Evolutionary conservation across 441 rosid genomes (phyloP).

Genomic region (Syzygium malaccense): DNA sequence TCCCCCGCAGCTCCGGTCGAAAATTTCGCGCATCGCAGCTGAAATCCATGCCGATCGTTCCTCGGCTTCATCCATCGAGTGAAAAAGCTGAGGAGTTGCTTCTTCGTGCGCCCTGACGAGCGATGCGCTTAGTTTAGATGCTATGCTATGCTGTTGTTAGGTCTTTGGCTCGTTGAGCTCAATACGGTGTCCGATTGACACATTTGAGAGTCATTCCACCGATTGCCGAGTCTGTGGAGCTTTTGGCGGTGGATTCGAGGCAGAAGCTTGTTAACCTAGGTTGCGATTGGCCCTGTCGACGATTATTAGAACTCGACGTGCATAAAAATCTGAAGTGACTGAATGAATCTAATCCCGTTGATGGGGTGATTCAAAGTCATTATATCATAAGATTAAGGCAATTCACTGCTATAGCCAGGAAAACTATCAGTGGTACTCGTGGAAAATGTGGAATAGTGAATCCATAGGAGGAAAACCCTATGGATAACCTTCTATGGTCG

Average conservation of each 20-base stretch:
- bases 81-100: neutral
- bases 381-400: accelerated
- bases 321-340: neutral
- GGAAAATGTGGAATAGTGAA: neutral
- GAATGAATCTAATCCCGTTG: neutral
- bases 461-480: neutral
- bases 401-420: neutral
- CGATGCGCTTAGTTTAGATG: neutral
- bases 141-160: neutral
- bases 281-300: neutral
- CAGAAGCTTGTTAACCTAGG: neutral
- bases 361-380: neutral
- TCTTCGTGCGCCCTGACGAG: neutral
- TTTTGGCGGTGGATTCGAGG: neutral
- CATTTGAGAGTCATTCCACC: neutral
- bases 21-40: neutral
- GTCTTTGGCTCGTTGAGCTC: neutral
- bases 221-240: neutral
- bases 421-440: accelerated
- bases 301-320: too few species aligned
- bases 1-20: neutral
- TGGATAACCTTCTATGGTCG: neutral
- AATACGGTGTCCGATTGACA: accelerated
- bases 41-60: neutral
- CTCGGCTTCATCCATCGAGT: neutral